Conservation (phyloP, 176 grass and related monocot species). For the Oryza longistaminata region DNA sequence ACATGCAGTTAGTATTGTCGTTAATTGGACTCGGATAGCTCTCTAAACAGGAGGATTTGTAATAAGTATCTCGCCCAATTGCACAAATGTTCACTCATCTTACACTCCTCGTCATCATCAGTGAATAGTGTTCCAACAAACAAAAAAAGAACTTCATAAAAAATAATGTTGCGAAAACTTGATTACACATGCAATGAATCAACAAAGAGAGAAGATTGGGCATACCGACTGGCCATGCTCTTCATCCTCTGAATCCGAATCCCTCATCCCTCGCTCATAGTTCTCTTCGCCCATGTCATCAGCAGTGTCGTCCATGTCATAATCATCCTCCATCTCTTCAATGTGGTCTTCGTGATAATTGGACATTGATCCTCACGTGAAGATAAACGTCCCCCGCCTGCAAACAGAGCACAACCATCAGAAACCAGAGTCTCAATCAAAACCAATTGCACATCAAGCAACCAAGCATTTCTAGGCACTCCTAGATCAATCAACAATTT, state of each 20-base stretch:
- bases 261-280: constrained; percentile 52
- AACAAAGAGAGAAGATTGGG: constrained; percentile 16
- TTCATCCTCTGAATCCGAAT: constrained; percentile 82
- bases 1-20: not conserved
- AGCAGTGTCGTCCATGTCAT: constrained; percentile 66
- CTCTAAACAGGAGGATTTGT: constrained; percentile 1
- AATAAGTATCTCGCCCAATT: not conserved
- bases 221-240: constrained; percentile 60
- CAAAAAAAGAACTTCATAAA: constrained; percentile 17
- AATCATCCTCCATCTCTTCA: constrained; percentile 85
- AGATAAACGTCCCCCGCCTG: constrained; percentile 31
- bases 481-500: not conserved
- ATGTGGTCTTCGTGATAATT: constrained; percentile 59
- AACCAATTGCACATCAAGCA: not conserved
- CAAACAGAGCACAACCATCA: constrained; percentile 30
- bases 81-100: not conserved
- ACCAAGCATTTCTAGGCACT: not conserved
- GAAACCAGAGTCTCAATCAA: not conserved
- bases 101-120: not conserved
- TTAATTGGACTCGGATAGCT: not conserved
- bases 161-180: not conserved
- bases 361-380: constrained; percentile 51
- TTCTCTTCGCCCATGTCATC: constrained; percentile 72
- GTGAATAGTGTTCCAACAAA: not conserved
- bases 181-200: not conserved